Percentiles rank a stretch among this genome's conserved stretches.
phyloP scores from a whole-genome alignment of 2,329 filamentous ascomycete species.

The Allantophomopsis cytisporea region DNA sequence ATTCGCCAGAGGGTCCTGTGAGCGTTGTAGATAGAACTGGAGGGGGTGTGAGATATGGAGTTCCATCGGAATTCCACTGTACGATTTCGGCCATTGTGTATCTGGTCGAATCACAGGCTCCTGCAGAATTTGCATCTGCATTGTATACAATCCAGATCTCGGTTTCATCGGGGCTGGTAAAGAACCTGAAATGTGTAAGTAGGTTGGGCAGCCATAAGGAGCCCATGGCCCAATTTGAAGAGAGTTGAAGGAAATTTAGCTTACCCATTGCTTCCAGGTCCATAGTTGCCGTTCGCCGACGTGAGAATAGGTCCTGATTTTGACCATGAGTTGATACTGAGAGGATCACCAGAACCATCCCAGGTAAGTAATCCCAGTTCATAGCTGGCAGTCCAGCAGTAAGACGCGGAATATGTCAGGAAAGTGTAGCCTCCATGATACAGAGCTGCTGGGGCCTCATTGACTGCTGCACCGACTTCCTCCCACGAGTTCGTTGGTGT shows the following conservation, averaged over 20 bases:
- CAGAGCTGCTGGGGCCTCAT: slow-evolving; percentile 38
- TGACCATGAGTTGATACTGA: slow-evolving; percentile 28
- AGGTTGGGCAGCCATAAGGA: background rate
- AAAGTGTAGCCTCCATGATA: slow-evolving; percentile 38
- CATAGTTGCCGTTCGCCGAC: slow-evolving; percentile 40
- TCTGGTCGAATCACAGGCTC: slow-evolving; percentile 36
- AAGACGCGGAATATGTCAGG: slow-evolving; percentile 37
- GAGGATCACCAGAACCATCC: slow-evolving; percentile 34
- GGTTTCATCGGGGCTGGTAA: slow-evolving; percentile 36
- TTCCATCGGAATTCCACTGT: slow-evolving; percentile 33
- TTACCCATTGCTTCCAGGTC: slow-evolving; percentile 27
- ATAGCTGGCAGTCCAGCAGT: slow-evolving; percentile 41
- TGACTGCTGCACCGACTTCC: slow-evolving; percentile 31
- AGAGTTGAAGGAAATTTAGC: background rate
- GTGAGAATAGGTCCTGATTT: slow-evolving; percentile 38
- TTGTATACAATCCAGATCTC: slow-evolving; percentile 43
- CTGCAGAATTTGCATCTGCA: slow-evolving; percentile 31
- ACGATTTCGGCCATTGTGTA: slow-evolving; percentile 39
- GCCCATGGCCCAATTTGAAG: no score
- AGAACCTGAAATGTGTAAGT: slow-evolving; percentile 27
- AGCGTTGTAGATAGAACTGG: slow-evolving; percentile 16
- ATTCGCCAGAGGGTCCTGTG: slow-evolving; percentile 21
- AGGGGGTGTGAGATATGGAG: slow-evolving; percentile 33
- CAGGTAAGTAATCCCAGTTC: slow-evolving; percentile 38
- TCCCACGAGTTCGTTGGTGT: slow-evolving; percentile 37